Percentiles rank a stretch among this genome's conserved stretches.
Evolutionary conservation across 768 basidiomycete genomes (phyloP).

Genomic region (Mycena indigotica): DNA sequence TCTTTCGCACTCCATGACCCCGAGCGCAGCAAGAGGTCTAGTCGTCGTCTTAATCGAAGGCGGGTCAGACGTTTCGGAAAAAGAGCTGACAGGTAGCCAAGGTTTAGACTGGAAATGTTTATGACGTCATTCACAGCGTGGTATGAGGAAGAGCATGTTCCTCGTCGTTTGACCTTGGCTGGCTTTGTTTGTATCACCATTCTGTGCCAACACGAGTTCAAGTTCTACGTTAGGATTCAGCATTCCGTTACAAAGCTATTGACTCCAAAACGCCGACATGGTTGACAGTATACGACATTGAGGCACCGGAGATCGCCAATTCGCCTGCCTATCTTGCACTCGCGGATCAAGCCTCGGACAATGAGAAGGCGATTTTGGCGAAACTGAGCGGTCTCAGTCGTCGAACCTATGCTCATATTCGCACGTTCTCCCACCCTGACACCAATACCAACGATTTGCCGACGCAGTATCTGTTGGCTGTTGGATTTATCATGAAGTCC

Average conservation of each 20-base stretch:
- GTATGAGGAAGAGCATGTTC: slow-evolving; percentile 40
- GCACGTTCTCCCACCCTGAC: slow-evolving; percentile 19
- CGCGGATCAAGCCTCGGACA: slow-evolving; percentile 26
- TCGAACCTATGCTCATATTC: slow-evolving; percentile 28
- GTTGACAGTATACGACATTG: slow-evolving; percentile 34
- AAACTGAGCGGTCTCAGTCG: slow-evolving; percentile 29
- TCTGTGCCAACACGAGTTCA: not conserved
- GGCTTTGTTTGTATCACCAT: slow-evolving; percentile 25
- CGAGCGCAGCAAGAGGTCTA: slow-evolving; percentile 10
- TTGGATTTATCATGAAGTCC: slow-evolving; percentile 22
- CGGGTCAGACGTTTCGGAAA: slow-evolving; percentile 31
- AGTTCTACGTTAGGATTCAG: slow-evolving; percentile 18
- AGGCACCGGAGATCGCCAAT: slow-evolving; percentile 25
- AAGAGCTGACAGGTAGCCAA: slow-evolving; percentile 35
- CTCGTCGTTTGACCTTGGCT: slow-evolving; percentile 33
- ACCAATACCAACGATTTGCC: slow-evolving; percentile 20
- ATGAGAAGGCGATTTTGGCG: slow-evolving; percentile 28
- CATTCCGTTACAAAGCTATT: slow-evolving; percentile 36
- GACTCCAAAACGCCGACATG: slow-evolving; percentile 29
- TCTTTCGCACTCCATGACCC: too few relatives aligned
- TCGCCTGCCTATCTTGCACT: slow-evolving; percentile 32
- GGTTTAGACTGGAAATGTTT: too few relatives aligned
- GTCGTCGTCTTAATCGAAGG: slow-evolving; percentile 30
- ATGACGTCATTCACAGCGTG: slow-evolving; percentile 28
- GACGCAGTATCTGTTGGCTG: slow-evolving; percentile 27